Base-by-base conservation (phyloP, 2,329 filamentous ascomycete species). In the Stagonosporopsis chrysanthemi region DNA sequence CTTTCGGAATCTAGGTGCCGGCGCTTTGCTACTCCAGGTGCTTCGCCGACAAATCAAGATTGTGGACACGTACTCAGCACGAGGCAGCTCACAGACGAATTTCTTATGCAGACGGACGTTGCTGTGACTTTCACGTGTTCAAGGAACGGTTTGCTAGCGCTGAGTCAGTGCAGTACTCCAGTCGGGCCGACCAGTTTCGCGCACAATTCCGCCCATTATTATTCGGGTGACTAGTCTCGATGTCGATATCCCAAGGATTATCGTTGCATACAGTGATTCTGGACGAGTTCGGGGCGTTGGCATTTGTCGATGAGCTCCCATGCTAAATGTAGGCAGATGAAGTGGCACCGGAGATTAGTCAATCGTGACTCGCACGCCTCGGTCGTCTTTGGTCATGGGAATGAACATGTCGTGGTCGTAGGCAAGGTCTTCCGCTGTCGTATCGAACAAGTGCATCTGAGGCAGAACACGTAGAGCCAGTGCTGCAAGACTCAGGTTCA, bases 381-480 rank as follows among this genome's bases (percentile, higher is more conserved):
- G 58, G 29, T 62, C 61, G 15, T 65, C 53, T 51, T 69, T 69
- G 2, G 66, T 66, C 65, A 67, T 68, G 4, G 66, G 66, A 19
- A 69, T 63, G 45, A 69, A 70, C 66, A 70, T 68, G 8, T 69
- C 67, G 17, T 70, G 60, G 29, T 70, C 63, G 23, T 69, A 70
- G 0, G 58, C 49, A 14, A 70, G 28, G 28, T 70, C 67, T 35
- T 63, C 65, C 7, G 61, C 57, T 6, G 59, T 63, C 1, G 67
- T 70, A 19, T 67, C 62, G 14, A 36, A 54, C n/a, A 70, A 35
- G 24, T 48, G 62, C 67, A 70, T 70, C 1, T 68, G 58, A 11
- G 67, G 66, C 9, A 70, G 22, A 4, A 70, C 67, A 31, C 67
- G 65, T 15, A 69, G 45, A 17, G 62, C 66, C 19, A 66, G 26